Conservation (phyloP, 805 yeast genomes). For the Pichia deserticola region DNA sequence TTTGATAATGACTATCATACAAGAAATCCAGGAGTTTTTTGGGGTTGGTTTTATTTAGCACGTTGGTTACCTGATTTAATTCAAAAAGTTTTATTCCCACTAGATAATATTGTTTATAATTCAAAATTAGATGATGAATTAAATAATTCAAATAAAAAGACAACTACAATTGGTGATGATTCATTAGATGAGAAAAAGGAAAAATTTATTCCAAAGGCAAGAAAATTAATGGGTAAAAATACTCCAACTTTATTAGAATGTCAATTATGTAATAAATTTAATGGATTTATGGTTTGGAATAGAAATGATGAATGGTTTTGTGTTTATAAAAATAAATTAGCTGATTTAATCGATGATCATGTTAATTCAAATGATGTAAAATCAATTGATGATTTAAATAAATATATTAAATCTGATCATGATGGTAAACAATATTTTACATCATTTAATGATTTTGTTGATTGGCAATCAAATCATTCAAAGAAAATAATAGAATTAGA, state of each 20-base stretch:
- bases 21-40: slow-evolving; percentile 8
- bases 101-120: slow-evolving; percentile 3
- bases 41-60: slow-evolving; percentile 10
- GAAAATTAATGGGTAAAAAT: slow-evolving; percentile 21
- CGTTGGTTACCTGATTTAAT: slow-evolving; percentile 10
- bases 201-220: neutral
- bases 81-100: slow-evolving; percentile 7
- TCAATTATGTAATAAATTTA: slow-evolving; percentile 20
- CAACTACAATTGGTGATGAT: neutral
- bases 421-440: slow-evolving; percentile 19
- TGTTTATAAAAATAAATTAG: slow-evolving; percentile 10
- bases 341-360: slow-evolving; percentile 1
- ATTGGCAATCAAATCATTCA: slow-evolving; percentile 17
- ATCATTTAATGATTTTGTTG: slow-evolving; percentile 18
- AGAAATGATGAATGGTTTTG: slow-evolving; percentile 28
- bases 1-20: slow-evolving; percentile 9
- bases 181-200: neutral
- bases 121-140: neutral
- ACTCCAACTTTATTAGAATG: slow-evolving; percentile 29
- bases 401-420: slow-evolving; percentile 13
- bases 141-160: neutral
- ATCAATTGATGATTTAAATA: neutral
- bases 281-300: slow-evolving; percentile 24
- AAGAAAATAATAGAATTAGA: slow-evolving; percentile 14
- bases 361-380: neutral